Base-by-base conservation (phyloP, 2,329 filamentous ascomycete genomes). In the Fonsecaea monophora region DNA sequence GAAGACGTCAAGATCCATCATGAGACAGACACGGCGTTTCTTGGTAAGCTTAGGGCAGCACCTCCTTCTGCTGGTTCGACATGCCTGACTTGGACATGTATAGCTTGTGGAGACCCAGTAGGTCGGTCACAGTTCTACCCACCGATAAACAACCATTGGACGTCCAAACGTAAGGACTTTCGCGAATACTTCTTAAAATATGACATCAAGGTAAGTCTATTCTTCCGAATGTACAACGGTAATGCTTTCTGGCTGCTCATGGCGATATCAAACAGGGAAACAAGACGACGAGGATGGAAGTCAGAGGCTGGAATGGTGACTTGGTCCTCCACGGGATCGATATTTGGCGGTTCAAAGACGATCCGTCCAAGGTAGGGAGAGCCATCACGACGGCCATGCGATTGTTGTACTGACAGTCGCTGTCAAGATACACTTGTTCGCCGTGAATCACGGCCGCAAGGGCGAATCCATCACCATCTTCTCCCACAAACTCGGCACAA, bases 401-500 rank as follows among this genome's bases (percentile, higher is more conserved):
- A 3, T 1, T 8, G 18, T 21, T 34, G n/a, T 55, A 2, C 38
- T 59, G 12, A 59, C 37, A 0, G 7, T 4, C 1, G 8, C 34
- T 35, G 3, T 35, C 13, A 21, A 55, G 53, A 55, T 55, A n/a
- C 53, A 55, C n/a, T 8, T 55, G 18, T 55, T 55, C 21, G 56
- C 56, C 13, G 56, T 59, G 7, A 59, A 59, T 9, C 56, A 59
- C n/a, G 32, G 37, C 5, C 56, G 56, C 56, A 59, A 45, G 9
- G 56, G 56, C 15, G 56, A 59, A 45, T 59, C 56, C 6, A 59
- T 59, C 56, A 59, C 56, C 15, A 25, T 59, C 8, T 59, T 59
- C 56, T 59, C 56, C 8, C 56, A 59, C 38, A 45, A 40, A 12
- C 32, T 59, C n/a, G 56, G 56, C 21, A 59, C 56, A 15, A 59